Evolutionary conservation across 345 rosid genomes (phyloP), one percentile per base, ranked within the genome.

Genomic region (Euphorbia peplus): DNA sequence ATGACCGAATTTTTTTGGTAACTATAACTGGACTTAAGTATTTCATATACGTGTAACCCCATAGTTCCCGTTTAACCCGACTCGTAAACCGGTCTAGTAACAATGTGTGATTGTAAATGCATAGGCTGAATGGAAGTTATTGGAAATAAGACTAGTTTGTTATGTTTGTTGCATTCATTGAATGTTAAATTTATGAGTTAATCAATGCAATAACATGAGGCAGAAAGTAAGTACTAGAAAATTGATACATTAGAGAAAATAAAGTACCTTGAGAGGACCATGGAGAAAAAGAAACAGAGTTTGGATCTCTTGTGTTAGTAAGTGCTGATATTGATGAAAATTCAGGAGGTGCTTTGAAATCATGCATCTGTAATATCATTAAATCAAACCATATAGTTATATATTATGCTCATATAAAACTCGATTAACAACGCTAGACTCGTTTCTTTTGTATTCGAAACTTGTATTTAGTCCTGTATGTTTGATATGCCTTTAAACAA

Each of bases 181-280:
- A 44, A 44, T 44, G 50, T 44, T n/a, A 44, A 18, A 50, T 18
- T 50, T 18, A 50, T 18, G 19, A 50, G 24, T 50, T 19, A 44
- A 44, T 44, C 18, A 11, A 44, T 18, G 8, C 12, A 21, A n/a
- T 19, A 19, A 52, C 8, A 18, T 7, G 1, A 8, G 11, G 22
- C 4, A 51, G 2, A n/a, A 51, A 4, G 4, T 19, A 52, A 6
- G 22, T 52, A 21, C 24, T 7, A 19, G 1, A 50, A 39, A 21
- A 15, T 21, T 16, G 18, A 12, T 29, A 15, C 26, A 66, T 39
- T 39, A 4, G 25, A 16, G 1, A 14, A 14, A 3, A n/a, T 0
- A 26, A 0, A 26, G 18, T 81, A 83, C 96, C 97, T 78, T 80
- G 87, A 24, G 97, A 85, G 70, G 92, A 83, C 85, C 93, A 89